These are phyloP conservation scores for Salinomyces thailandicus DNA, from an alignment of 2,329 filamentous ascomycete genomes.

Conservation along the genomic window DNA sequence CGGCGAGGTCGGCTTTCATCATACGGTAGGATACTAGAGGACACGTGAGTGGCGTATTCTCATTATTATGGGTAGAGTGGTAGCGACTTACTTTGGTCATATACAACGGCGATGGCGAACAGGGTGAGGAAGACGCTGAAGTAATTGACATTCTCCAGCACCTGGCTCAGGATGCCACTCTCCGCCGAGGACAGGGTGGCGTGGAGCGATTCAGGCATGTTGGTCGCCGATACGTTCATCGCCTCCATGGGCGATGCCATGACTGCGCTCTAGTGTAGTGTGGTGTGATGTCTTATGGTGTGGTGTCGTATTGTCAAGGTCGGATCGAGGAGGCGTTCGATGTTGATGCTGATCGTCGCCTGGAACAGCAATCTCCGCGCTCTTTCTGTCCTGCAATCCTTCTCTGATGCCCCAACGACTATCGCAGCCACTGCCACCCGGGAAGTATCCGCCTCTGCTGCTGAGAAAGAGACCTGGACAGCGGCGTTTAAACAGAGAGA, in stretches of 20 bases:
- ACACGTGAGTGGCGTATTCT: too few species aligned
- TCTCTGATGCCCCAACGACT: too few species aligned
- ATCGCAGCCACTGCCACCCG: too few species aligned
- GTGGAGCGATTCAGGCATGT: conserved; percentile 36
- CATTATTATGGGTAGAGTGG: conserved; percentile 10
- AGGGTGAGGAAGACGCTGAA: conserved; percentile 61
- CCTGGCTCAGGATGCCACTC: conserved; percentile 42
- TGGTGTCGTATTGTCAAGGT: too few species aligned
- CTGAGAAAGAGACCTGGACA: too few species aligned
- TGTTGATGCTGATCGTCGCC: too few species aligned
- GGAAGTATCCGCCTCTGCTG: too few species aligned
- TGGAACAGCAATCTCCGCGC: too few species aligned
- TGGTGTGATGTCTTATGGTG: too few species aligned
- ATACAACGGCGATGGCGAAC: conserved; percentile 60
- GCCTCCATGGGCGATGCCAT: conserved; percentile 25
- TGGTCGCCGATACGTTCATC: conserved; percentile 23
- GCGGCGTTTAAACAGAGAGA: too few species aligned
- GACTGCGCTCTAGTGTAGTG: neutral
- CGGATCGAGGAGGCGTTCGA: too few species aligned
- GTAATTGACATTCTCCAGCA: conserved; percentile 47
- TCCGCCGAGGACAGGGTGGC: conserved; percentile 54
- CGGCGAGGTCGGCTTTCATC: conserved; percentile 37
- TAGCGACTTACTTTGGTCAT: conserved; percentile 71
- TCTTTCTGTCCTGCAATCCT: too few species aligned
- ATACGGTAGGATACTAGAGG: conserved; percentile 40